Percentiles rank a stretch among this genome's conserved stretches.
Conservation (phyloP, 345 rosid species). For the Bruguiera sexangula region DNA sequence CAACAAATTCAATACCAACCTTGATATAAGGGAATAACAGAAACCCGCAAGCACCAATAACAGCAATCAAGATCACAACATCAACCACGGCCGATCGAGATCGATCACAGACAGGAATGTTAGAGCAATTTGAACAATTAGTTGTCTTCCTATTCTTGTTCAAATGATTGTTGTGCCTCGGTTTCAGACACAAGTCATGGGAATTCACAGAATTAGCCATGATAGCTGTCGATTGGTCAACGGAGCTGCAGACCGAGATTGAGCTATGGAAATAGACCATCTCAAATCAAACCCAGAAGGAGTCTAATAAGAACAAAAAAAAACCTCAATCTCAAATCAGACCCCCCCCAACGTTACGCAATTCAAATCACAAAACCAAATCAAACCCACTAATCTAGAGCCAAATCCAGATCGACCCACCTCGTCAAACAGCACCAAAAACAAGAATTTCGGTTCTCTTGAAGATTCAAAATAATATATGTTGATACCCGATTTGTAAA, state of each 20-base stretch:
- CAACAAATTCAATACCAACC: slow-evolving; percentile 40
- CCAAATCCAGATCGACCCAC: slow-evolving; percentile 41
- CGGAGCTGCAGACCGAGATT: slow-evolving; percentile 75
- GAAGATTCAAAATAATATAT: neutral
- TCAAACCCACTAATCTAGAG: slow-evolving; percentile 24
- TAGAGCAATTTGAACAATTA: slow-evolving; percentile 38
- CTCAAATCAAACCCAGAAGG: slow-evolving; percentile 42
- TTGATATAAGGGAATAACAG: slow-evolving; percentile 66
- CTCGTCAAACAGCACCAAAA: slow-evolving; percentile 16
- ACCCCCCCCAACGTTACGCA: slow-evolving; percentile 26
- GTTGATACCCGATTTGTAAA: slow-evolving; percentile 15
- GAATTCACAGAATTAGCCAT: slow-evolving; percentile 63
- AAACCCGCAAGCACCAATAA: slow-evolving; percentile 65
- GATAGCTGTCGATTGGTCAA: slow-evolving; percentile 48
- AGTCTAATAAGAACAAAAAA: neutral
- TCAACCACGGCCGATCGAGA: slow-evolving; percentile 76
- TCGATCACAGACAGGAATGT: slow-evolving; percentile 50
- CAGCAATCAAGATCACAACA: slow-evolving; percentile 67
- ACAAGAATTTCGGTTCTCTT: slow-evolving; percentile 14
- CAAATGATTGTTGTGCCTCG: slow-evolving; percentile 37
- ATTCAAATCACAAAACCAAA: slow-evolving; percentile 21
- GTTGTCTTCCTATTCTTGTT: slow-evolving; percentile 35
- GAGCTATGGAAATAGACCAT: slow-evolving; percentile 80
- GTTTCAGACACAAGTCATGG: slow-evolving; percentile 37
- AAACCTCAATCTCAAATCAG: slow-evolving; percentile 16